These are phyloP conservation scores for Rhizopogon vinicolor DNA, from an alignment of 768 basidiomycete species.

Conservation along the genomic window DNA sequence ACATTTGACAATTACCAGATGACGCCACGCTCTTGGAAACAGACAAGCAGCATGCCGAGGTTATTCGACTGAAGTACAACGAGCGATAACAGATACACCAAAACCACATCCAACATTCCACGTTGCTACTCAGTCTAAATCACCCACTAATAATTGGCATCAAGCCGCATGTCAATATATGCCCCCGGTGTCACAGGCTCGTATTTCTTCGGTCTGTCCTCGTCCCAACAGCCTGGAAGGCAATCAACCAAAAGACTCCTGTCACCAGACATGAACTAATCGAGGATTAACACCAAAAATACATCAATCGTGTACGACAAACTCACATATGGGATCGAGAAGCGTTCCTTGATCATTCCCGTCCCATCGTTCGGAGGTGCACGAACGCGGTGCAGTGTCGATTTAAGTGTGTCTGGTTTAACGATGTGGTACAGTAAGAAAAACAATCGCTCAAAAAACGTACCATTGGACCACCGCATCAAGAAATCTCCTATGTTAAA, in stretches of 20 bases:
- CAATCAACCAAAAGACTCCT: constrained; percentile 40
- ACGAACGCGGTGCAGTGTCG: constrained; percentile 48
- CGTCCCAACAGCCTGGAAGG: constrained; percentile 48
- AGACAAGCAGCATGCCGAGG: too few relatives aligned
- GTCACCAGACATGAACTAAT: constrained; percentile 29
- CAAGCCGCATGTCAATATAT: constrained; percentile 36
- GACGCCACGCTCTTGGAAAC: too few relatives aligned
- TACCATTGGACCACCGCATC: constrained; percentile 39
- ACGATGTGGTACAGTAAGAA: neutral
- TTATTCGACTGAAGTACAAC: too few relatives aligned
- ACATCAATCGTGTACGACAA: neutral
- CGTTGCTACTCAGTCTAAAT: too few relatives aligned
- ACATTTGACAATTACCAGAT: too few relatives aligned
- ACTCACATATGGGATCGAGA: constrained; percentile 60
- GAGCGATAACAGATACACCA: too few relatives aligned
- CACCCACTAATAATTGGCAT: constrained; percentile 27
- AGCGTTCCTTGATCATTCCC: constrained; percentile 44
- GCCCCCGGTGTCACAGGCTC: constrained; percentile 37
- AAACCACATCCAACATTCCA: too few relatives aligned
- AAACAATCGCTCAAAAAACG: neutral
- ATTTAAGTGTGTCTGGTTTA: constrained; percentile 23
- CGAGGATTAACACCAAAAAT: constrained; percentile 8
- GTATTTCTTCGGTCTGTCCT: constrained; percentile 44
- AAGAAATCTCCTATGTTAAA: constrained; percentile 51
- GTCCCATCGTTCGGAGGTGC: constrained; percentile 26